Base-by-base conservation (phyloP, 495 filamentous ascomycete genomes). In the Aspergillus panamensis region DNA sequence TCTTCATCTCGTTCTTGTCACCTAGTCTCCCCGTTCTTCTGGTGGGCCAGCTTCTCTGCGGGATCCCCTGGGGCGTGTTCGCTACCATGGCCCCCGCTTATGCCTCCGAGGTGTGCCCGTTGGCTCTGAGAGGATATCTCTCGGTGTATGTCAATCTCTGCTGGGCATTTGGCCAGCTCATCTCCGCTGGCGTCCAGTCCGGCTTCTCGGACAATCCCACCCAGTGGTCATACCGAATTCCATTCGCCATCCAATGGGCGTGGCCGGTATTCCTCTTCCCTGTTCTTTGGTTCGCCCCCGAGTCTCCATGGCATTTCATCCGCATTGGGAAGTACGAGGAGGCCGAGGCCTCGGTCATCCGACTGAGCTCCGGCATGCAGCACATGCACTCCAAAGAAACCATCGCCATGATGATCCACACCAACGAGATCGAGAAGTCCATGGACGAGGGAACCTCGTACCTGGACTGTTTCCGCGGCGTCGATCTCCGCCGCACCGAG, bases 291-390 rank as follows among this genome's bases (percentile, higher is more conserved):
- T 76, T 81, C 40, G 75, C 72, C 8, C 81, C 80, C 0, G 80
- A 78, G 43, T 70, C 69, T 9, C 78, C 78, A 1, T 82, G 74
- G 69, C 77, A 72, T 70, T 71, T 77, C 1, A 71, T 74, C 8
- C 68, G 73, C 6, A 63, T 70, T 20, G 61, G 65, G 2, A 58
- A 62, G 16, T 45, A 67, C 1, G 73, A 77, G 2, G 78, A 82
- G 20, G 84, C 83, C 0, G 68, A 75, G 51, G 50, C 63, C 8
- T 51, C 48, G 0, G 2, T 51, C 13, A 32, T 32, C 8, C 48
- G 16, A 73, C 76, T 14, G 58, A 84, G 48, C 64, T 68, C 20
- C 63, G 72, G 31, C 66, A 2, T 16, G 29, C 42, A 45, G 9
- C 16, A n/a, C 42, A 2, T 6, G 6, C 50, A 65, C 29, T 37